Conservation (phyloP, 345 rosid genomes). For the Hibiscus mutabilis region DNA sequence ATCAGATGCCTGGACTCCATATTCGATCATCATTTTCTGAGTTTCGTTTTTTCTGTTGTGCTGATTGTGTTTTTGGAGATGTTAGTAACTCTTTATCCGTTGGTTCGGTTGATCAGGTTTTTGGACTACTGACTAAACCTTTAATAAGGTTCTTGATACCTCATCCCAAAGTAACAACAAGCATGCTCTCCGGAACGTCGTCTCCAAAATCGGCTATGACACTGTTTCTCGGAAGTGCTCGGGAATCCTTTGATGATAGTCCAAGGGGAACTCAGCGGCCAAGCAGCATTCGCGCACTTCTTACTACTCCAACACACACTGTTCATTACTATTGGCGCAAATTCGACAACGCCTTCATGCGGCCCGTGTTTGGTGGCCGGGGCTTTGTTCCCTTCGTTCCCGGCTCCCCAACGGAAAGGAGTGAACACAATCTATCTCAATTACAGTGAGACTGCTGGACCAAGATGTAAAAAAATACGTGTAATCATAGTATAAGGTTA, state of each 20-base stretch:
- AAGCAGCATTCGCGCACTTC: conserved; percentile 57
- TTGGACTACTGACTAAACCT: conserved; percentile 85
- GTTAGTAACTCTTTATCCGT: not conserved
- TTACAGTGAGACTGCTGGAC: conserved; percentile 17
- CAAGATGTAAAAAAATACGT: conserved; percentile 13
- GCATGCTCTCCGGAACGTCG: conserved; percentile 37
- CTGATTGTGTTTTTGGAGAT: not conserved
- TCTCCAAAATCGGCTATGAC: conserved; percentile 47
- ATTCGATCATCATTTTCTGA: not conserved
- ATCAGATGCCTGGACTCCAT: too few species aligned
- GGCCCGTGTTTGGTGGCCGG: conserved; percentile 91
- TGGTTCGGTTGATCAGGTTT: conserved; percentile 41
- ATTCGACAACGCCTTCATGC: conserved; percentile 76
- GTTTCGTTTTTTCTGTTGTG: not conserved
- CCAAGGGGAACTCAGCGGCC: conserved; percentile 32
- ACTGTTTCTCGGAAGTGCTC: conserved; percentile 56
- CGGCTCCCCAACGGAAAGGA: conserved; percentile 74
- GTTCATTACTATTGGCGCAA: conserved; percentile 96
- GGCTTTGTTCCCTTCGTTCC: conserved; percentile 85
- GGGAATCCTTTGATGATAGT: conserved; percentile 54
- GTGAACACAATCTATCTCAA: conserved; percentile 21
- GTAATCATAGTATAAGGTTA: too few species aligned
- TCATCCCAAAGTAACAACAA: conserved; percentile 31
- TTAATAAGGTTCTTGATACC: conserved; percentile 70
- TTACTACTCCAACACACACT: conserved; percentile 73